Base-by-base conservation (phyloP, 2,329 filamentous ascomycete species). In the Penicillium sp. region DNA sequence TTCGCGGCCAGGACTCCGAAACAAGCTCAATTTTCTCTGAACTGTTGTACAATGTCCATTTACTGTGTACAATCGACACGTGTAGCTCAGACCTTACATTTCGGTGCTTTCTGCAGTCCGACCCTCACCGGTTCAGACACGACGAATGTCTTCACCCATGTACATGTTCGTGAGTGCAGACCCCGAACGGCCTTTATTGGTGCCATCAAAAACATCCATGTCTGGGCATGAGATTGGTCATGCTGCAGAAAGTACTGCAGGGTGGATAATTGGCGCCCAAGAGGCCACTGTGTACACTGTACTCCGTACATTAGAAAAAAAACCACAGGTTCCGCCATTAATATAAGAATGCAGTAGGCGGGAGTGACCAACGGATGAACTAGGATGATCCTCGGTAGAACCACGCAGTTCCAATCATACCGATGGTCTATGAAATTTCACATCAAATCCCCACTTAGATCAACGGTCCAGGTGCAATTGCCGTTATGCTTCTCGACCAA, bases 201-300 rank as follows among this genome's bases (percentile, higher is more conserved):
- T 34, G 43, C 55, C 34, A 36, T 58, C 29, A 38, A 42, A 38
- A 49, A 42, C 31, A 22, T 10, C 34, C 39, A 18, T 14, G 43
- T 43, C 32, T 31, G 22, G 42, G 32, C 31, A 60, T 59, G 49
- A 59, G 56, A 60, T 55, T 57, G 48, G 45, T 51, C 56, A 58
- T 32, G 43, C 8, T 43, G 47, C 44, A 40, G 47, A 55, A 54
- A 45, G 52, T 54, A 54, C 34, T 45, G 24, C 42, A 42, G 32
- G 44, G 52, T 54, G 52, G 52, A 9, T 50, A 50, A 5, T 36
- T 43, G 38, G 14, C 31, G 14, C n/a, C 8, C 21, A n/a, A 39
- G 22, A 32, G 47, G 34, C 47, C 44, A 50, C 48, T 40, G 21
- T 46, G 44, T 22, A 43, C 38, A 46, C 22, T 40, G 36, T 24